phyloP scores from a whole-genome alignment of 108 stramenopile genomes.

The Nitzschia sp. region DNA sequence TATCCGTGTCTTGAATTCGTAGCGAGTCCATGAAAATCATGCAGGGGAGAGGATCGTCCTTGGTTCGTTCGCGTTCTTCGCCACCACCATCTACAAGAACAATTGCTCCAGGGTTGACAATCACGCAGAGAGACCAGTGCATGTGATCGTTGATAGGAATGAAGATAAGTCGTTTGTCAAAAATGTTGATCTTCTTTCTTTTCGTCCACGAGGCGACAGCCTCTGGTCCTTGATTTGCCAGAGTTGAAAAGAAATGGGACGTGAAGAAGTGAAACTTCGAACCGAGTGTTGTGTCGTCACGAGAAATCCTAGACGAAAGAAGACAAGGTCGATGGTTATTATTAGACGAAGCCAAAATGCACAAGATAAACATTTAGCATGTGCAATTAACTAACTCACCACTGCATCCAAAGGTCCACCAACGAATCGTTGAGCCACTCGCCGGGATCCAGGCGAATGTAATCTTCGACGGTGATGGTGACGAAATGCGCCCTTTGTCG shows the following conservation, averaged over 20 bases:
- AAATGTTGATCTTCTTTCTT: constrained; percentile 82
- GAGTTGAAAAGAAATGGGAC: constrained; percentile 85
- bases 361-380: not conserved
- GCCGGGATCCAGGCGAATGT: constrained; percentile 49
- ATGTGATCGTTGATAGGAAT: constrained; percentile 89
- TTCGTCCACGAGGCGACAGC: constrained; percentile 80
- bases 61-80: not conserved
- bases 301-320: constrained; percentile 32
- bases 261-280: constrained; percentile 73
- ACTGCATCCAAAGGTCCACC: constrained; percentile 89
- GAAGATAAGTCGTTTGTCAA: constrained; percentile 85
- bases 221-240: constrained; percentile 53
- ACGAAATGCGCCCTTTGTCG: constrained; percentile 45
- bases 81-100: constrained; percentile 36
- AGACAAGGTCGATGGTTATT: no score
- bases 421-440: constrained; percentile 87
- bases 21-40: constrained; percentile 86
- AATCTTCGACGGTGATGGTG: constrained; percentile 61
- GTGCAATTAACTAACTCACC: constrained; percentile 47
- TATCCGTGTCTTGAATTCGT: constrained; percentile 60
- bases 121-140: constrained; percentile 95
- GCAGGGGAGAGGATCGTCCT: constrained; percentile 36
- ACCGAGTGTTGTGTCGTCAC: constrained; percentile 38
- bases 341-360: no score
- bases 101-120: constrained; percentile 86